Percentiles rank a stretch among this genome's conserved stretches.
Evolutionary conservation across 2,329 filamentous ascomycete species (phyloP).

Genomic region (Knufia petricola): DNA sequence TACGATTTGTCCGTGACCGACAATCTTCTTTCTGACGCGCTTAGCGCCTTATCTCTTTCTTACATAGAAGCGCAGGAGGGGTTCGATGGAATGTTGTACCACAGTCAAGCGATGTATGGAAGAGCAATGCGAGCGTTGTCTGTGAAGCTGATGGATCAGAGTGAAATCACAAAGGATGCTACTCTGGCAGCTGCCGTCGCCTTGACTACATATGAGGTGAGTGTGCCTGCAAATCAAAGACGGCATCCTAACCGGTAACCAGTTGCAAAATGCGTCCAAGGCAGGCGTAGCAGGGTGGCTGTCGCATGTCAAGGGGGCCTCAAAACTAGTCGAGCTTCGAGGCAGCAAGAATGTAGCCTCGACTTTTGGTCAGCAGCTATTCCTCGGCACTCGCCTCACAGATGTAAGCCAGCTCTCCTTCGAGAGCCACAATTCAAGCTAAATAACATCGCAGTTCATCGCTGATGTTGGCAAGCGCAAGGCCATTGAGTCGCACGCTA

Average conservation of each 20-base stretch:
- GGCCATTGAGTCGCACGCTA: background rate
- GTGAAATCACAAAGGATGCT: conserved; percentile 5
- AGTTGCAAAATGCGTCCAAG: conserved; percentile 7
- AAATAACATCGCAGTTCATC: conserved; percentile 8
- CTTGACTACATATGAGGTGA: conserved; percentile 11
- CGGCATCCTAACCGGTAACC: too few species aligned
- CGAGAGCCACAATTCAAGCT: background rate
- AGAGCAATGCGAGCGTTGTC: conserved; percentile 8
- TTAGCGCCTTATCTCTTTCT: conserved; percentile 1
- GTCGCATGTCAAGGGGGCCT: conserved; percentile 7
- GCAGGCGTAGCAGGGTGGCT: conserved; percentile 4
- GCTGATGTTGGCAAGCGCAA: conserved; percentile 1
- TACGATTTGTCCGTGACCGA: background rate
- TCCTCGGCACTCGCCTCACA: conserved; percentile 4
- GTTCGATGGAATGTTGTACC: background rate
- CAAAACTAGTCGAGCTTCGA: conserved; percentile 4
- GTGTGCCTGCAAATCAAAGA: background rate
- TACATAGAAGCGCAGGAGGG: conserved; percentile 1
- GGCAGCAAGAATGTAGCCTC: conserved; percentile 9
- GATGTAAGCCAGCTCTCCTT: conserved; percentile 3
- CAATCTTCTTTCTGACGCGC: conserved; percentile 3
- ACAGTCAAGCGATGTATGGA: conserved; percentile 4
- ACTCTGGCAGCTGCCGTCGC: conserved; percentile 11
- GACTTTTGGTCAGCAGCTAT: conserved; percentile 7
- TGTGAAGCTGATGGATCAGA: background rate